Conservation (phyloP, 106 monocot genomes). For the Triglochin maritima region DNA sequence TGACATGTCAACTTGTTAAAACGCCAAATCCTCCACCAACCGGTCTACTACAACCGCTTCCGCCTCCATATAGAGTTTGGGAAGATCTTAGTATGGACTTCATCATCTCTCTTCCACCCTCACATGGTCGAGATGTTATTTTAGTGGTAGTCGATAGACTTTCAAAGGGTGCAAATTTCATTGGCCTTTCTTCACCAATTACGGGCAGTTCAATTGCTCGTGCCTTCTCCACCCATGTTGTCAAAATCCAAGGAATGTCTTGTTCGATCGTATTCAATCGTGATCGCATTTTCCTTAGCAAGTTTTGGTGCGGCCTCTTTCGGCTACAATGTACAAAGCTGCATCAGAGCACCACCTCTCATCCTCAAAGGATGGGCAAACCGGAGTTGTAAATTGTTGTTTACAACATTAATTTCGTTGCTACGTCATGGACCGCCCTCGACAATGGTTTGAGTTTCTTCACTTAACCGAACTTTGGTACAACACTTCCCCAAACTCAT, state of each 20-base stretch:
- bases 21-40: neutral
- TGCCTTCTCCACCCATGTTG: neutral
- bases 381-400: slow-evolving; percentile 3
- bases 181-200: neutral
- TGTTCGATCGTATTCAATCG: neutral
- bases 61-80: neutral
- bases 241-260: slow-evolving; percentile 7
- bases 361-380: slow-evolving; percentile 11
- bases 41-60: neutral
- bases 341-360: slow-evolving; percentile 1
- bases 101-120: slow-evolving; percentile 1
- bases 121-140: neutral
- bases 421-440: neutral
- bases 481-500: slow-evolving; percentile 5
- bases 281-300: slow-evolving; percentile 4
- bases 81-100: slow-evolving; percentile 3
- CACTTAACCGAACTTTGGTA: slow-evolving; percentile 6
- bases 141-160: slow-evolving; percentile 9
- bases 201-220: neutral
- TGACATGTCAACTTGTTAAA: neutral
- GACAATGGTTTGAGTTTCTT: neutral
- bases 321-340: neutral
- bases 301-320: slow-evolving; percentile 7
- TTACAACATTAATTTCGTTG: slow-evolving; percentile 4
- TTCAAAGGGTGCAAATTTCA: slow-evolving; percentile 8